Conservation (phyloP, 495 filamentous ascomycete species). For the Bombardia bombarda region DNA sequence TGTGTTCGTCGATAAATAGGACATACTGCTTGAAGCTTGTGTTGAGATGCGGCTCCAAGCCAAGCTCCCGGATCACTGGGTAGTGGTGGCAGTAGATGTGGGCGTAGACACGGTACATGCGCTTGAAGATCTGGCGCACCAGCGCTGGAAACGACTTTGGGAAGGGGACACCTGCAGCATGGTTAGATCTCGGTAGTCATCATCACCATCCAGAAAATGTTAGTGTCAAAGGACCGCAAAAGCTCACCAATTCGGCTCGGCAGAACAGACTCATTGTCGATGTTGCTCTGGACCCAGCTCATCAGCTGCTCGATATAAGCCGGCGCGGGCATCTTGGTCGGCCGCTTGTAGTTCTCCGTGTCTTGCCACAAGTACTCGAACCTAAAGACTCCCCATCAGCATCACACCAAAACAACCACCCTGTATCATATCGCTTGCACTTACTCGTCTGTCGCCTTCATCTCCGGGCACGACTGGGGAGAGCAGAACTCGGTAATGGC, state of each 20-base stretch:
- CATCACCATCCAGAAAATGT: too few species aligned
- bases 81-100: slow-evolving; percentile 99
- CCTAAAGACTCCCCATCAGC: slow-evolving; percentile 36
- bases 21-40: slow-evolving; percentile 99
- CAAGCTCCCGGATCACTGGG: slow-evolving; percentile 88
- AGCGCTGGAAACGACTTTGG: slow-evolving; percentile 84
- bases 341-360: slow-evolving; percentile 80
- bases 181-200: too few species aligned
- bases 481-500: slow-evolving; percentile 99
- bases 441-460: slow-evolving; percentile 98
- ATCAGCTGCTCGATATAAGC: slow-evolving; percentile 97
- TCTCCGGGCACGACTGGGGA: slow-evolving; percentile 91
- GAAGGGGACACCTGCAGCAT: slow-evolving; percentile 72
- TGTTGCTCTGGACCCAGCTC: slow-evolving; percentile 90
- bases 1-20: slow-evolving; percentile 91
- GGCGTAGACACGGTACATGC: slow-evolving; percentile 95
- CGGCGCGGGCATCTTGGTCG: slow-evolving; percentile 95
- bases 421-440: too few species aligned
- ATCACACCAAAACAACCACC: not conserved
- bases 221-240: not conserved
- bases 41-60: slow-evolving; percentile 94
- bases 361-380: slow-evolving; percentile 99
- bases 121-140: slow-evolving; percentile 92
- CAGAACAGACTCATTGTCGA: slow-evolving; percentile 93
- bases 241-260: slow-evolving; percentile 76